Percentiles rank a stretch among this genome's conserved stretches.
Evolutionary conservation across 2,329 filamentous ascomycete genomes (phyloP).

Genomic region (Fusarium musae): DNA sequence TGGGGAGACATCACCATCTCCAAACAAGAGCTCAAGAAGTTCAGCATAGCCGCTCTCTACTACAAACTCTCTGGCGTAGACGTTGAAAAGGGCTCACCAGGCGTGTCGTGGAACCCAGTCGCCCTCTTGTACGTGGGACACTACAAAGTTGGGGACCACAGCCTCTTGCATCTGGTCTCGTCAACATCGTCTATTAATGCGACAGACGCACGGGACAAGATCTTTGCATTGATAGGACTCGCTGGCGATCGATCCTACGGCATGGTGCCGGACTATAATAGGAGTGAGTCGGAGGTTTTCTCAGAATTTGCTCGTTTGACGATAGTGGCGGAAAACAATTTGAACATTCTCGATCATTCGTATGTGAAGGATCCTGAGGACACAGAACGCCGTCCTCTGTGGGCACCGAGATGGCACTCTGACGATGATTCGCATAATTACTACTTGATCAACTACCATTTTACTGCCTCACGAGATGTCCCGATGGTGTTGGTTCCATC

Average conservation of each 20-base stretch:
- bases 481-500: fast-evolving
- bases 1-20: neutral
- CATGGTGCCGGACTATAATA: neutral
- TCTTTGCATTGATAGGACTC: neutral
- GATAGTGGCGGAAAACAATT: fast-evolving
- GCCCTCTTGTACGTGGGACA: fast-evolving
- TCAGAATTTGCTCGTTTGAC: fast-evolving
- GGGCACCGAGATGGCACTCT: neutral
- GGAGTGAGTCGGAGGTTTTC: neutral
- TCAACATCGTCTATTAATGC: fast-evolving
- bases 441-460: fast-evolving
- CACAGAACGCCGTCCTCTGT: neutral
- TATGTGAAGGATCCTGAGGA: neutral
- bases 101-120: neutral
- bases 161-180: neutral
- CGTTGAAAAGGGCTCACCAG: neutral
- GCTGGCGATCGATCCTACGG: neutral
- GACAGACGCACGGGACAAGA: neutral
- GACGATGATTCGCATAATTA: fast-evolving
- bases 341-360: neutral
- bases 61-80: neutral
- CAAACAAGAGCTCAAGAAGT: fast-evolving
- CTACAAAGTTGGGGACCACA: fast-evolving
- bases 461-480: neutral
- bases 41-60: neutral